These are phyloP conservation scores for Hevea brasiliensis DNA, from an alignment of 345 rosid genomes.

Conservation along the genomic window DNA sequence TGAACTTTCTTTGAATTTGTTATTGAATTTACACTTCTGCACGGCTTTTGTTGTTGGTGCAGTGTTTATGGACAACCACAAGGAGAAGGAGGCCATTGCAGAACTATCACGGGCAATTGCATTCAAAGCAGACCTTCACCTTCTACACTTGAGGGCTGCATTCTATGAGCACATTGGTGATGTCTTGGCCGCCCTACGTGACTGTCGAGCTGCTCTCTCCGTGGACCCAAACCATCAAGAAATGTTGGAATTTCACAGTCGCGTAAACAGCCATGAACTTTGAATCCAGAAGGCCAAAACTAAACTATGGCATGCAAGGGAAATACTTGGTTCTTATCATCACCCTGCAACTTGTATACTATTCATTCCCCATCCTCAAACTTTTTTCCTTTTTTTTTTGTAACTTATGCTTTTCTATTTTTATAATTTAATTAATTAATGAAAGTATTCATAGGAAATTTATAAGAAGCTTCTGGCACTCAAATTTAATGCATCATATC, in stretches of 20 bases:
- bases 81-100: conserved; percentile 82
- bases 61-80: conserved; percentile 91
- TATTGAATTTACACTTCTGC: neutral
- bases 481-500: too few species aligned
- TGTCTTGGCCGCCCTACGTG: conserved; percentile 62
- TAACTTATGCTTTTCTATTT: conserved; percentile 8
- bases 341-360: conserved; percentile 18
- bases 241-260: conserved; percentile 86
- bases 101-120: conserved; percentile 87
- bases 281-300: conserved; percentile 23
- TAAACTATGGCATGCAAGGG: neutral
- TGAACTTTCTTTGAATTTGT: too few species aligned
- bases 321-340: conserved; percentile 5
- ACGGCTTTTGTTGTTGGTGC: conserved; percentile 20
- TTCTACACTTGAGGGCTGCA: conserved; percentile 89
- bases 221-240: conserved; percentile 94
- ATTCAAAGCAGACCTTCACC: conserved; percentile 92
- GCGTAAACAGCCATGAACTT: conserved; percentile 92
- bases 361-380: neutral
- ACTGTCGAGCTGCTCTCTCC: conserved; percentile 95
- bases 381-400: neutral
- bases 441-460: conserved; percentile 16
- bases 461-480: too few species aligned
- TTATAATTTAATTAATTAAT: conserved; percentile 15
- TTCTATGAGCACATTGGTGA: conserved; percentile 85